Evolutionary conservation across 1,139 yeast genomes (phyloP), one percentile per base, ranked within the genome.

Genomic region (Dujonia santamariae): DNA sequence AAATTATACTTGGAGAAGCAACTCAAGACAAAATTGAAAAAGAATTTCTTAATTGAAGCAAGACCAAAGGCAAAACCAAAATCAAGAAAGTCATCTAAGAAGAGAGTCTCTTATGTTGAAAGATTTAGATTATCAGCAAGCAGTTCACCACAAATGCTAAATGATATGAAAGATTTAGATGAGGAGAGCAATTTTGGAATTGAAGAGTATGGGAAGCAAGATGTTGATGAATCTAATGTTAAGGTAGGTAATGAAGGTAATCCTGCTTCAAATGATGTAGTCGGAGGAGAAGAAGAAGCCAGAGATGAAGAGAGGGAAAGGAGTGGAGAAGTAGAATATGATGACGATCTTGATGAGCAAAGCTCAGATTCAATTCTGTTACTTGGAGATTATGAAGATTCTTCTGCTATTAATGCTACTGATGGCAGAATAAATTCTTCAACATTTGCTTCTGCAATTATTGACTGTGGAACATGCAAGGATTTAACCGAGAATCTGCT

Each of bases 121-220:
- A 46, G 63, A 19, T 65, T 64, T 34, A 51, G 55, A 36, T 56
- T 65, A 2, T 64, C 72, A 4, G 61, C 69, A 4, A 61, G 71
- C 0, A 62, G 54, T 39, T 65, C 73, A 6, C 74, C 75, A 1
- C 71, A 64, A 41, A 64, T 66, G 62, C 40, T 65, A 30, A 61
- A 56, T 37, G 63, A 62, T 30, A 51, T 65, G 23, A 58, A 53
- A 38, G 45, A 56, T 2, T 45, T 63, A 18, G 60, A 51, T 30
- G 63, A 61, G 32, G 68, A 62, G 34, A 59, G 55, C 35, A 56
- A 64, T 28, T 51, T 63, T 27, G 48, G 64, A 27, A 63, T 59
- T 7, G 63, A 60, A 30, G 68, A 63, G 9, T 35, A 26, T 20
- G 26, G 16, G 6, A 31, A 28, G 17, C 42, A 40, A 12, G 21